Conservation (phyloP, 495 filamentous ascomycete species). For the Podospora anserina region DNA sequence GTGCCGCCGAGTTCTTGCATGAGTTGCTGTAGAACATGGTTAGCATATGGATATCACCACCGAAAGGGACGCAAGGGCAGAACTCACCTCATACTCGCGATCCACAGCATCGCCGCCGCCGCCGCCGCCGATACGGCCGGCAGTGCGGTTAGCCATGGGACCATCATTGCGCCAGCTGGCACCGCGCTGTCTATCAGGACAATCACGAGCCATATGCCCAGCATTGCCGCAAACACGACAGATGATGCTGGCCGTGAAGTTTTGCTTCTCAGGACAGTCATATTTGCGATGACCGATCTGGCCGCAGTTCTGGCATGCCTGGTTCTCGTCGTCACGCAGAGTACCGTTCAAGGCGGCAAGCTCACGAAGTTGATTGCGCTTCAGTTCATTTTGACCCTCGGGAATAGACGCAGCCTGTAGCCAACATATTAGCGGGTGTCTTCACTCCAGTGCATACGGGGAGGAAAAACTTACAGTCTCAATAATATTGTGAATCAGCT, state of each 20-base stretch:
- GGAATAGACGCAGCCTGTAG: constrained; percentile 91
- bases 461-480: constrained; percentile 71
- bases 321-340: constrained; percentile 96
- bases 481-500: constrained; percentile 94
- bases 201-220: constrained; percentile 52
- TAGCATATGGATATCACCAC: background rate
- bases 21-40: constrained; percentile 64
- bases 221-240: constrained; percentile 87
- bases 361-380: constrained; percentile 96
- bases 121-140: constrained; percentile 58
- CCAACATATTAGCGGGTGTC: constrained; percentile 25
- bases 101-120: constrained; percentile 81
- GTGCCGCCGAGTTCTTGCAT: constrained; percentile 88
- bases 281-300: constrained; percentile 99
- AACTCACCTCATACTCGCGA: constrained; percentile 85
- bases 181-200: constrained; percentile 86
- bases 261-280: constrained; percentile 95
- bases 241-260: constrained; percentile 98
- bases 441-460: background rate
- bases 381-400: constrained; percentile 96
- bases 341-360: constrained; percentile 97
- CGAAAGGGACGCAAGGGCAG: constrained; percentile 1
- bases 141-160: constrained; percentile 40
- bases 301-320: constrained; percentile 99
- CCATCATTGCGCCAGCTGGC: constrained; percentile 79